Evolutionary conservation across 768 basidiomycete genomes (phyloP).

Genomic region (Lyophyllum atratum): DNA sequence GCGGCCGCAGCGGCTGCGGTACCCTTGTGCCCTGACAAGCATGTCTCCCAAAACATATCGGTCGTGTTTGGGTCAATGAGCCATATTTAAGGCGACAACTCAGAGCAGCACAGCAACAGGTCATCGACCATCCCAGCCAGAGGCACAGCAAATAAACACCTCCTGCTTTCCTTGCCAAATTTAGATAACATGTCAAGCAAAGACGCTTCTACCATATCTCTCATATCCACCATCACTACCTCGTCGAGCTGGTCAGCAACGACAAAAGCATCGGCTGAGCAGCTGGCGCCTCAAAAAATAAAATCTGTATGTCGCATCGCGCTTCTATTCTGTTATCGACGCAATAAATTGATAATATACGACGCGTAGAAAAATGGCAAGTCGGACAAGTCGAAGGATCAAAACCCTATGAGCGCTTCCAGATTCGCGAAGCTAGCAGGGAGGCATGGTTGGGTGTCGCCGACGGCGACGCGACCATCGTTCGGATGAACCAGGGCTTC

Average conservation of each 20-base stretch:
- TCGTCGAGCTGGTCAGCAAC: background rate
- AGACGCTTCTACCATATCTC: constrained; percentile 16
- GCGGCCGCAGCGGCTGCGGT: background rate
- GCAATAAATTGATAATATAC: background rate
- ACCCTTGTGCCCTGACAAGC: background rate
- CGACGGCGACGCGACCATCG: constrained; percentile 23
- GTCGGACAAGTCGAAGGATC: background rate
- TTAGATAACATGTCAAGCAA: constrained; percentile 13
- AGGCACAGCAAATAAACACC: no score
- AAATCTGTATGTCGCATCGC: background rate
- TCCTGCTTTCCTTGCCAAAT: background rate
- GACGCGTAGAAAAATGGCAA: background rate
- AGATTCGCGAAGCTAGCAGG: constrained; percentile 19
- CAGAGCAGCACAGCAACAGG: background rate
- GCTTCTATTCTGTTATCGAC: background rate
- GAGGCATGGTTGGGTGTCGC: constrained; percentile 25
- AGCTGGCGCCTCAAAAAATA: background rate
- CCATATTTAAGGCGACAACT: background rate
- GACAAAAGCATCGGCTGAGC: background rate
- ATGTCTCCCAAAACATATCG: background rate
- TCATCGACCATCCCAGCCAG: background rate
- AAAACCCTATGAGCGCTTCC: constrained; percentile 10
- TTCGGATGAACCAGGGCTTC: background rate
- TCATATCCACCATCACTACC: constrained; percentile 11
- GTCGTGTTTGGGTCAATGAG: background rate